Evolutionary conservation across 352 stramenopile species (phyloP), one percentile per base, ranked within the genome.

Genomic region (Phytophthora syringae): DNA sequence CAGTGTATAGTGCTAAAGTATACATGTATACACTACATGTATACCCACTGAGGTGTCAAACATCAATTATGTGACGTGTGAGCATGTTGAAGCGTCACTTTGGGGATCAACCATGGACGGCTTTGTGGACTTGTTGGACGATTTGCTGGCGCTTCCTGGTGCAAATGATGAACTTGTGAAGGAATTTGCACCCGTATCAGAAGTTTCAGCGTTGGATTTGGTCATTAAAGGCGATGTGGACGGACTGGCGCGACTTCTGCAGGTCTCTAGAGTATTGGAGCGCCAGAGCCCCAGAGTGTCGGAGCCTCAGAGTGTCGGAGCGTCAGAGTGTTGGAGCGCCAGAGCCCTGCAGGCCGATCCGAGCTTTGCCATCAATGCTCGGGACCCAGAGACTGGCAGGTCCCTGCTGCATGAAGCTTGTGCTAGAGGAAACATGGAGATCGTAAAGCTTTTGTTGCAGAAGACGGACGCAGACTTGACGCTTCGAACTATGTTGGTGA

Each of bases 341-440:
- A n/a, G n/a, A n/a, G n/a, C n/a, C n/a, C n/a, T n/a, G n/a, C n/a
- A 59, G 7, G 40, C 63, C 5, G 30, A 76, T 15, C 28, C 51
- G 1, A 43, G 44, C 3, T 60, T 78, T 16, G 54, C 25, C 6
- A 63, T 90, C 20, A 91, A 91, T 37, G 48, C 57, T 13, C 66
- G 85, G 7, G 52, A 75, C 40, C 45, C 65, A 0, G 51, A 44
- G 1, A 81, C 60, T 2, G 83, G 85, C 3, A 76, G 85, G 12
- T 69, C 81, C 1, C 27, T 93, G n/a, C 56, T 92, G 10, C 85
- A 92, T 60, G 76, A 92, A 64, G 79, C 81, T 0, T 86, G 79
- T 22, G 77, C 77, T 0, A 64, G 82, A 28, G 83, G 81, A 10
- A 49, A 82, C 0, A 74, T 81, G 12, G 70, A 90, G 6, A 37